These are phyloP conservation scores for Xylariaceae sp. DNA, from an alignment of 2,329 filamentous ascomycete species.

Conservation along the genomic window DNA sequence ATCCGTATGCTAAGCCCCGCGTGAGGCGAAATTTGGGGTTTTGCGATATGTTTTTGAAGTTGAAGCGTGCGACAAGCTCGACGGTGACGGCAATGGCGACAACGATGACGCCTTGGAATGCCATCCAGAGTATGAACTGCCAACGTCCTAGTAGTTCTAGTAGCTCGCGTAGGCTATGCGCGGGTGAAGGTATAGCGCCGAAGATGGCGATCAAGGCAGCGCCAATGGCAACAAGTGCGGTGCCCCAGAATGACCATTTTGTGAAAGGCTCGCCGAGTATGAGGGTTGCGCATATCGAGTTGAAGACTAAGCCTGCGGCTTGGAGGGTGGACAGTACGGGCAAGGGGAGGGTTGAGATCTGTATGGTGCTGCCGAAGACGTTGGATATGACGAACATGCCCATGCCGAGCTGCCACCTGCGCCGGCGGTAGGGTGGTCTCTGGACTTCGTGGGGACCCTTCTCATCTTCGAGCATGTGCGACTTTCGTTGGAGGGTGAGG, in stretches of 20 bases:
- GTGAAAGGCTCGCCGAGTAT: slow-evolving; percentile 94
- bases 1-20: slow-evolving; percentile 82
- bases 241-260: slow-evolving; percentile 85
- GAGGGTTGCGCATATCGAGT: slow-evolving; percentile 92
- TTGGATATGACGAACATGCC: slow-evolving; percentile 95
- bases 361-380: slow-evolving; percentile 88
- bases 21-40: slow-evolving; percentile 68
- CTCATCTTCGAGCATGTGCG: slow-evolving; percentile 95
- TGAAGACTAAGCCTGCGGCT: slow-evolving; percentile 94
- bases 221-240: slow-evolving; percentile 78
- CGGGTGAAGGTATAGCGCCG: slow-evolving; percentile 88
- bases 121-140: slow-evolving; percentile 86
- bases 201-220: slow-evolving; percentile 92
- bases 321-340: slow-evolving; percentile 94
- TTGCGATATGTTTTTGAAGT: slow-evolving; percentile 50
- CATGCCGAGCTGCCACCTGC: slow-evolving; percentile 97
- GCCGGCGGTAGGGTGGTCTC: slow-evolving; percentile 81
- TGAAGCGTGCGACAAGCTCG: slow-evolving; percentile 50
- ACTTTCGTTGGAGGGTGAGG: slow-evolving; percentile 94
- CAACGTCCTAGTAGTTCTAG: slow-evolving; percentile 68
- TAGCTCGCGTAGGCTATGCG: slow-evolving; percentile 81
- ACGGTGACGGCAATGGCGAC: slow-evolving; percentile 61
- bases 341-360: slow-evolving; percentile 92
- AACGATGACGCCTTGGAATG: slow-evolving; percentile 70
- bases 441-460: slow-evolving; percentile 74